Percentiles rank a stretch among this genome's conserved stretches.
Conservation (phyloP, 2,329 filamentous ascomycete species). For the Colletotrichum ledebouriae region DNA sequence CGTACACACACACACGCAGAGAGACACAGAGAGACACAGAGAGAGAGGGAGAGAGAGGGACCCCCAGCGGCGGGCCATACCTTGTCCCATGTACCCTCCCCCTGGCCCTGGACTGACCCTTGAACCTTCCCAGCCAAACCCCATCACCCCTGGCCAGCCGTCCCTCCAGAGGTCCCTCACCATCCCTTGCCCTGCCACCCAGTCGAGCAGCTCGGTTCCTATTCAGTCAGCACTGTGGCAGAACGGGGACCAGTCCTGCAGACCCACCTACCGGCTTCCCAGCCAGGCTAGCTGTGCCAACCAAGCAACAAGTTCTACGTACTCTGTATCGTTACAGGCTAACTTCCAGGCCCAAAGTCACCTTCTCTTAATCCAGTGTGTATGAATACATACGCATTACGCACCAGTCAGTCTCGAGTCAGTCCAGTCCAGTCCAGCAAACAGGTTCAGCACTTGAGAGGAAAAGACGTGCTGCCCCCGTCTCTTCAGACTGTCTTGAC, state of each 20-base stretch:
- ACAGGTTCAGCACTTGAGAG: slow-evolving; percentile 14
- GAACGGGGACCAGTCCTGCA: slow-evolving; percentile 27
- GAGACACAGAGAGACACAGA: too few relatives aligned
- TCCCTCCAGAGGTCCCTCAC: slow-evolving; percentile 18
- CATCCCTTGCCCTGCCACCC: slow-evolving; percentile 41
- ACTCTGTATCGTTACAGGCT: not conserved
- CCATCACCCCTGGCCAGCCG: not conserved
- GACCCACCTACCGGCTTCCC: not conserved
- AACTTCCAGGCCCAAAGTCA: not conserved
- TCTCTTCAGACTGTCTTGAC: not conserved
- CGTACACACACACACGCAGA: too few relatives aligned
- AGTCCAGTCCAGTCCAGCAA: slow-evolving; percentile 11
- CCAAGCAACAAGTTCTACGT: slow-evolving; percentile 29
- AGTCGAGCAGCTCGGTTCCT: slow-evolving; percentile 21
- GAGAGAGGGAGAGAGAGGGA: not conserved
- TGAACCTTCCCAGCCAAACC: slow-evolving; percentile 29
- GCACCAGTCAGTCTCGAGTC: slow-evolving; percentile 5
- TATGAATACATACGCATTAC: not conserved
- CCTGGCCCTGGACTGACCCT: slow-evolving; percentile 29
- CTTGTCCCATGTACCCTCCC: slow-evolving; percentile 16
- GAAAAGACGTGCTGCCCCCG: slow-evolving; percentile 26
- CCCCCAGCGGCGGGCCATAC: slow-evolving; percentile 10
- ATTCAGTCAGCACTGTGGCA: slow-evolving; percentile 18
- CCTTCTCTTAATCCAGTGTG: not conserved
- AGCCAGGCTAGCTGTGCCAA: not conserved